These are phyloP conservation scores for Penicillium sp. DNA, from an alignment of 2,329 filamentous ascomycete species.

Conservation along the genomic window DNA sequence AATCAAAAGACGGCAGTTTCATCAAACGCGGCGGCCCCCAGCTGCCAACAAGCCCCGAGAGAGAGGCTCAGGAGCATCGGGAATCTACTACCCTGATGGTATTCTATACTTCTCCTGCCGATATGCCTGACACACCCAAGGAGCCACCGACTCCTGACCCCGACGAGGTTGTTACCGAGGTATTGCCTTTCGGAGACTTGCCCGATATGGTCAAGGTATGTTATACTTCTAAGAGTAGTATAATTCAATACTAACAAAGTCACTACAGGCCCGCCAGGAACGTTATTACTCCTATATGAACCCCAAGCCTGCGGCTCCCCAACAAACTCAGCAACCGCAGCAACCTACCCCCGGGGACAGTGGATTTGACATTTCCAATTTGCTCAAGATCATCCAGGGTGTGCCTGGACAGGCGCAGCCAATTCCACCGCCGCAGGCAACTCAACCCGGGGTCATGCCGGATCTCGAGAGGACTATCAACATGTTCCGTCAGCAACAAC, in stretches of 20 bases:
- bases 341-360: slow-evolving; percentile 21
- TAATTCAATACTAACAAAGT: slow-evolving; percentile 10
- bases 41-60: slow-evolving; percentile 42
- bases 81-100: slow-evolving; percentile 50
- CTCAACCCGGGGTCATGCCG: slow-evolving; percentile 26
- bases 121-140: slow-evolving; percentile 48
- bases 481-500: slow-evolving; percentile 14
- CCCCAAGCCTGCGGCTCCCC: slow-evolving; percentile 27
- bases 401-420: slow-evolving; percentile 31
- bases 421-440: slow-evolving; percentile 29
- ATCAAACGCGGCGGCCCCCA: slow-evolving; percentile 44
- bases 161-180: slow-evolving; percentile 37
- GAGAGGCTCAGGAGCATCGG: slow-evolving; percentile 45
- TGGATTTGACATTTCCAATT: slow-evolving; percentile 39
- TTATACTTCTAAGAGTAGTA: not conserved
- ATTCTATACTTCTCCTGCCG: slow-evolving; percentile 46
- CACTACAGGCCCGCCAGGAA: slow-evolving; percentile 39
- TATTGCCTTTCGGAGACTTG: slow-evolving; percentile 44
- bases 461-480: slow-evolving; percentile 21
- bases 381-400: slow-evolving; percentile 43
- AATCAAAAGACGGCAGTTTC: slow-evolving; percentile 36
- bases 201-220: slow-evolving; percentile 43
- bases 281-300: slow-evolving; percentile 41
- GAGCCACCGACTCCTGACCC: slow-evolving; percentile 43
- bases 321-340: slow-evolving; percentile 25